A percentile compares a stretch with the other conserved stretches of the same genome.
These are phyloP conservation scores for Dorcoceras hygrometricum DNA, from an alignment of 257 asterid species.

Conservation along the genomic window DNA sequence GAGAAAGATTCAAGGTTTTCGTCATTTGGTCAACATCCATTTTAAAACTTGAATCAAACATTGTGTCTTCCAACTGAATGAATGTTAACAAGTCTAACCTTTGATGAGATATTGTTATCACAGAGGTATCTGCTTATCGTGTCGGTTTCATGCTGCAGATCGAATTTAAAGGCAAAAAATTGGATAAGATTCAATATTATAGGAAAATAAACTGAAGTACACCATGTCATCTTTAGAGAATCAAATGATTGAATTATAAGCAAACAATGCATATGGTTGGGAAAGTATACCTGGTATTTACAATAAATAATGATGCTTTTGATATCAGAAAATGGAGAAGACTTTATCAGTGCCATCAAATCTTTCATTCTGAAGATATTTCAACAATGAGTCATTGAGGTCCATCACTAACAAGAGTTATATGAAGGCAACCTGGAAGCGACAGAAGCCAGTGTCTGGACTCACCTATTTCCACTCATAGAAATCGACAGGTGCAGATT, in stretches of 20 bases:
- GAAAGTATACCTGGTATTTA: conserved; percentile 76
- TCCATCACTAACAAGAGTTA: conserved; percentile 14
- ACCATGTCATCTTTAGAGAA: conserved; percentile 2
- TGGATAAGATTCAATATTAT: conserved; percentile 17
- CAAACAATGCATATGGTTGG: background rate
- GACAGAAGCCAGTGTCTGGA: conserved; percentile 18
- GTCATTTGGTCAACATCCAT: conserved; percentile 11
- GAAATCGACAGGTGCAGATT: conserved; percentile 86
- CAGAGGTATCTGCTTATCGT: conserved; percentile 77
- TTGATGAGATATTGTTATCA: conserved; percentile 72
- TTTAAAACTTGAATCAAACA: conserved; percentile 25
- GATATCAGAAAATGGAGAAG: conserved; percentile 61
- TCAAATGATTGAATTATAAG: conserved; percentile 18
- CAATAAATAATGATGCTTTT: conserved; percentile 92
- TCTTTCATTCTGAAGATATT: conserved; percentile 63
- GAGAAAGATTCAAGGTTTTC: conserved; percentile 27
- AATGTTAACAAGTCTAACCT: conserved; percentile 55
- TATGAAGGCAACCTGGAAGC: conserved; percentile 15
- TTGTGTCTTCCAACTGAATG: conserved; percentile 22
- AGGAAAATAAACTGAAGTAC: conserved; percentile 5
- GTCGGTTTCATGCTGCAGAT: conserved; percentile 80
- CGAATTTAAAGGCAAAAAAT: conserved; percentile 25
- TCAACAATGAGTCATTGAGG: conserved; percentile 13
- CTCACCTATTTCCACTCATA: conserved; percentile 60
- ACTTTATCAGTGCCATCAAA: conserved; percentile 63